These are phyloP conservation scores for Sporothrix brunneoviolacea DNA, from an alignment of 2,329 filamentous ascomycete species.

Conservation along the genomic window DNA sequence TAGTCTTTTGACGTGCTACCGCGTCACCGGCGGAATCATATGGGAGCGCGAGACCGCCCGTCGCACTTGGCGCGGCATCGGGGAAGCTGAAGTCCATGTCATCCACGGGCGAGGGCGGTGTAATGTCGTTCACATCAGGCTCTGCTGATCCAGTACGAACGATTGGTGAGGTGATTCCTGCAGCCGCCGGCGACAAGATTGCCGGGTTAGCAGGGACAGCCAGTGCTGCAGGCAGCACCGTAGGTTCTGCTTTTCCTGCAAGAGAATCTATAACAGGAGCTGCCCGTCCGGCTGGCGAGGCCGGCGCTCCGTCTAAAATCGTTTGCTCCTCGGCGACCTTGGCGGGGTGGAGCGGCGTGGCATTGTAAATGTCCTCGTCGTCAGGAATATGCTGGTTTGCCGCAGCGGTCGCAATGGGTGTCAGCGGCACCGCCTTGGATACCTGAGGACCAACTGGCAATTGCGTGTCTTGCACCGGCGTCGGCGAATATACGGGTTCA, in stretches of 20 bases:
- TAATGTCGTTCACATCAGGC: neutral
- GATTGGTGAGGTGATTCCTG: conserved; percentile 1
- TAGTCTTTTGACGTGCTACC: conserved; percentile 22
- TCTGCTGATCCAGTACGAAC: neutral
- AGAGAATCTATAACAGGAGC: neutral
- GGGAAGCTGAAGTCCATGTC: conserved; percentile 30
- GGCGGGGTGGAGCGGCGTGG: conserved; percentile 23
- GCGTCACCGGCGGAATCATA: conserved; percentile 8
- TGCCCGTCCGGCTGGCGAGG: neutral
- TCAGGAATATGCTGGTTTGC: conserved; percentile 10
- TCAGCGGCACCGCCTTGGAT: neutral
- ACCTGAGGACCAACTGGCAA: neutral
- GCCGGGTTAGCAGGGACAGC: neutral
- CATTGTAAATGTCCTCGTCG: conserved; percentile 30
- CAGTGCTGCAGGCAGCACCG: neutral
- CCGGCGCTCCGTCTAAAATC: neutral
- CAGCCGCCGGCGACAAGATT: neutral
- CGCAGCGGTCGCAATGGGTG: conserved; percentile 1
- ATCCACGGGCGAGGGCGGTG: conserved; percentile 31
- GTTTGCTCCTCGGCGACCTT: neutral
- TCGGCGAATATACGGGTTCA: neutral
- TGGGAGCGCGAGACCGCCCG: conserved; percentile 13
- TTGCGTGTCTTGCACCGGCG: neutral
- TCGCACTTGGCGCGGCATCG: conserved; percentile 11
- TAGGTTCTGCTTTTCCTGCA: neutral